phyloP scores from a whole-genome alignment of 345 rosid genomes.

The Populus simonii region DNA sequence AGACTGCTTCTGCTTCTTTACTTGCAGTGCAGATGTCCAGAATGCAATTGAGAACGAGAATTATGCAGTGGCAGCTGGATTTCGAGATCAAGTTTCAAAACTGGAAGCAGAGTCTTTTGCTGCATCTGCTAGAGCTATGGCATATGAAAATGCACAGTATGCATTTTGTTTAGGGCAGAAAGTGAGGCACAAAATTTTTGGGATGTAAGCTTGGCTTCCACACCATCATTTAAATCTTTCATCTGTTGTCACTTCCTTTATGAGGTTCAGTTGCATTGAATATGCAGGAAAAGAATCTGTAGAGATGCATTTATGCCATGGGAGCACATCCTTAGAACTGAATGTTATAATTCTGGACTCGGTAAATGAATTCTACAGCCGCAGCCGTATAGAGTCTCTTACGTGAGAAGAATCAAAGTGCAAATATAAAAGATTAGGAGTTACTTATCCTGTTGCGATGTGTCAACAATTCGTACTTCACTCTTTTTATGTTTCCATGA shows the following conservation, averaged over 20 bases:
- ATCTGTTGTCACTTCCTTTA: not conserved
- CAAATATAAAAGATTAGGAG: not conserved
- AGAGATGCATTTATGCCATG: not conserved
- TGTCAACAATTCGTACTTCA: not conserved
- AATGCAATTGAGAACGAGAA: conserved; percentile 75
- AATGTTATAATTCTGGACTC: not conserved
- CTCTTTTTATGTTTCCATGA: not conserved
- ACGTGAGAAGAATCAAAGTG: not conserved
- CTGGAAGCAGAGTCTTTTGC: conserved; percentile 85
- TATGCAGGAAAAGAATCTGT: not conserved
- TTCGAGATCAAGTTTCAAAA: conserved; percentile 70
- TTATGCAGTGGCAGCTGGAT: conserved; percentile 69
- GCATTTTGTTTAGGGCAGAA: conserved; percentile 92
- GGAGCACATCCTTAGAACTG: not conserved
- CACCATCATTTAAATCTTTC: conserved; percentile 6
- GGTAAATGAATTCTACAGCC: not conserved
- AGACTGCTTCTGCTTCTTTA: conserved; percentile 16
- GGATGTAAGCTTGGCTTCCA: conserved; percentile 33
- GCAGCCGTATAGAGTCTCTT: not conserved
- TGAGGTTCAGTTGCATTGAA: not conserved
- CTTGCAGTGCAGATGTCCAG: conserved; percentile 77
- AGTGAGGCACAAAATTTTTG: conserved; percentile 72
- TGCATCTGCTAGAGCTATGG: conserved; percentile 81
- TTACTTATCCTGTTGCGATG: not conserved
- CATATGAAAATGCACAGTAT: conserved; percentile 67